phyloP scores from a whole-genome alignment of 2,329 filamentous ascomycete genomes.

The Parastagonospora avenae region DNA sequence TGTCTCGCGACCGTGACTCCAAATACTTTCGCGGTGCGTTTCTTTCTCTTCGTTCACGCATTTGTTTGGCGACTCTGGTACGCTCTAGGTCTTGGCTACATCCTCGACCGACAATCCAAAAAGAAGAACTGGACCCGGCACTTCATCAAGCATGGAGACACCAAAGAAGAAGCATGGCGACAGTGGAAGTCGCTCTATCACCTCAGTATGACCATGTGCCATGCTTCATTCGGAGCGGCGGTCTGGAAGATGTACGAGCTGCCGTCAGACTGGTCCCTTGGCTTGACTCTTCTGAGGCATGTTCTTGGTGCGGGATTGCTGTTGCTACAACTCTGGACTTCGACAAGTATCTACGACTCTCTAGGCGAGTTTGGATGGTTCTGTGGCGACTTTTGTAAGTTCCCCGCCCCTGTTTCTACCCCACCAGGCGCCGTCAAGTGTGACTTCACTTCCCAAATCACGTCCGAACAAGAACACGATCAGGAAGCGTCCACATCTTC shows the following conservation, averaged over 20 bases:
- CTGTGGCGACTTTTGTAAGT: constrained; percentile 83
- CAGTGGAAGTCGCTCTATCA: constrained; percentile 98
- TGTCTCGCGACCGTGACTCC: constrained; percentile 77
- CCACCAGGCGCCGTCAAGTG: background rate
- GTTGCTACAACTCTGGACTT: constrained; percentile 89
- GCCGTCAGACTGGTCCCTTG: constrained; percentile 85
- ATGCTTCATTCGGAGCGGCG: constrained; percentile 84
- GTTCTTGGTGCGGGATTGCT: constrained; percentile 82
- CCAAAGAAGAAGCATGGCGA: constrained; percentile 87
- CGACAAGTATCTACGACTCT: constrained; percentile 90
- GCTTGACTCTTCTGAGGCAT: constrained; percentile 84
- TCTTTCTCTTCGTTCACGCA: constrained; percentile 81
- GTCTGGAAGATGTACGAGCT: constrained; percentile 95
- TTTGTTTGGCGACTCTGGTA: constrained; percentile 89
- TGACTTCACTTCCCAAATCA: background rate
- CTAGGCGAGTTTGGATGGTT: constrained; percentile 99
- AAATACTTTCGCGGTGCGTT: constrained; percentile 74
- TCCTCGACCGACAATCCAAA: constrained; percentile 84
- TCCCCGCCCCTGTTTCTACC: background rate
- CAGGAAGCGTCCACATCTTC: too few relatives aligned
- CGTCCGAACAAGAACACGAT: background rate
- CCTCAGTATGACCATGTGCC: constrained; percentile 87
- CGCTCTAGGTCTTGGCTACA: constrained; percentile 81
- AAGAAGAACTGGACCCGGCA: constrained; percentile 95
- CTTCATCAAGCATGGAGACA: constrained; percentile 96